Base-by-base conservation (phyloP, 345 rosid genomes). In the Rhizophora apiculata region DNA sequence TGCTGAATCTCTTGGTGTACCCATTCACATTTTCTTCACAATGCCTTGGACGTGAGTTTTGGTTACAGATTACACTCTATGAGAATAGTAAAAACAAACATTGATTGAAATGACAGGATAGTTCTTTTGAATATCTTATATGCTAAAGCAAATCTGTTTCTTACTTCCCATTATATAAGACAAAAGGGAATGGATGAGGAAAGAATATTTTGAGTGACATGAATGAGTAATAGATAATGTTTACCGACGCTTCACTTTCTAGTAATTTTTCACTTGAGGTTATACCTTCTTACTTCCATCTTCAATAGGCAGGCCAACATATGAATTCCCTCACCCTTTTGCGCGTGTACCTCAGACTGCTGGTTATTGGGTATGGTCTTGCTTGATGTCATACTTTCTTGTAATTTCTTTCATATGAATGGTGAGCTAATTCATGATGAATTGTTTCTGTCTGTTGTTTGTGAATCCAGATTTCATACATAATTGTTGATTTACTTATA, bases 11-110 rank as follows among this genome's bases (percentile, higher is more conserved):
- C 99, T 95, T 71, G 88, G 92, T 70, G 89, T 89, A 65, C 99
- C 97, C 53, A 85, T 95, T 71, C 99, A 95, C 78, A 95, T 95
- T n/a, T 92, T 88, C 82, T 95, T 95, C 89, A 95, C 99, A 58
- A 95, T 95, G 99, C 99, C 99, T 48, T 95, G 99, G 99, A 95
- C 97, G 99, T 95, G 81, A 95, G 98, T 85, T 64, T 79, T 76
- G 37, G 37, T 32, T 51, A 26, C 22, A 58, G 51, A 61, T 34
- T 48, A 19, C 19, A 31, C 26, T 65, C 19, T 46, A 18, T 68
- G 52, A n/a, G 46, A 64, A 70, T 58, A 29, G 49, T 70, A 34
- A 56, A 55, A 29, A 74, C 49, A n/a, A 68, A 53, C 29, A 62
- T 63, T 34, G 30, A 48, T 22, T 52, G 52, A 43, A 56, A 18